Evolutionary conservation across 208 protist species (phyloP).

Genomic region (Phytomonas sp.): DNA sequence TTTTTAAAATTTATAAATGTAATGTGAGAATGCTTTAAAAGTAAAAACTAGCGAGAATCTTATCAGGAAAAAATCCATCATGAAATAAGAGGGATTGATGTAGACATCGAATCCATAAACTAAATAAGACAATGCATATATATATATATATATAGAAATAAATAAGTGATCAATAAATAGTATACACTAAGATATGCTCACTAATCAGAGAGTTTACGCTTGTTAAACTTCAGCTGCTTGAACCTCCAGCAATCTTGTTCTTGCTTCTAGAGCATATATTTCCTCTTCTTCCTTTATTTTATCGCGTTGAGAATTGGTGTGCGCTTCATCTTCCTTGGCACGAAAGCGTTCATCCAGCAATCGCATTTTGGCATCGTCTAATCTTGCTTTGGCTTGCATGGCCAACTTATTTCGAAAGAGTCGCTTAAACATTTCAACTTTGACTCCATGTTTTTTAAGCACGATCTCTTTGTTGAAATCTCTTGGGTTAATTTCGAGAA

Average conservation of each 20-base stretch:
- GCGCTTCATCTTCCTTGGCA: conserved; percentile 34
- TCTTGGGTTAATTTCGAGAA: conserved; percentile 47
- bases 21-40: not conserved
- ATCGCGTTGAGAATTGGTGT: conserved; percentile 24
- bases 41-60: not conserved
- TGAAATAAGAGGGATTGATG: not conserved
- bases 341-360: conserved; percentile 57
- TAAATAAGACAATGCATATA: not conserved
- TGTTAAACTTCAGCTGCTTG: conserved; percentile 26
- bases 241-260: conserved; percentile 59
- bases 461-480: conserved; percentile 40
- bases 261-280: conserved; percentile 40
- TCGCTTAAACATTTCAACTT: conserved; percentile 46
- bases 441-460: conserved; percentile 47
- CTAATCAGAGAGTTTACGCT: not conserved
- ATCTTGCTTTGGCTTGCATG: conserved; percentile 63
- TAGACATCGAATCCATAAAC: not conserved
- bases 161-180: not conserved
- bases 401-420: conserved; percentile 70
- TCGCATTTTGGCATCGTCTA: conserved; percentile 73
- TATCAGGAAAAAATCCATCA: not conserved
- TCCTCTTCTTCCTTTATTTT: conserved; percentile 28
- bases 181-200: not conserved
- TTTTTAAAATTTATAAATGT: conserved; percentile 12
- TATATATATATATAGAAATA: not conserved